phyloP scores from a whole-genome alignment of 2,329 filamentous ascomycete species.

The Pseudonectria buxi region DNA sequence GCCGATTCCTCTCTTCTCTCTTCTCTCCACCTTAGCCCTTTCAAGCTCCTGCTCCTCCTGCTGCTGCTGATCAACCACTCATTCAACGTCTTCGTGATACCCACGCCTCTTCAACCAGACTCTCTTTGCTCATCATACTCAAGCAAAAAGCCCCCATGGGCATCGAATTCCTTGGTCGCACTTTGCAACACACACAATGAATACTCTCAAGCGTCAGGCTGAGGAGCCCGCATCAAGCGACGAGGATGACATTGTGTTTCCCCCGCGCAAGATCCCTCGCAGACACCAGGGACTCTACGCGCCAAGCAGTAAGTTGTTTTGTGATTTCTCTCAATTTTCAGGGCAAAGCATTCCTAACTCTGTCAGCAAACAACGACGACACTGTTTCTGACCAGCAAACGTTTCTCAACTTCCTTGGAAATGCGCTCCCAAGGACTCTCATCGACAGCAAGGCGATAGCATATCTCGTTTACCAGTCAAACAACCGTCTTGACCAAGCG shows the following conservation, averaged over 20 bases:
- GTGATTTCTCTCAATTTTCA: background rate
- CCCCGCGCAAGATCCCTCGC: background rate
- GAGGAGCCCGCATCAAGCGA: background rate
- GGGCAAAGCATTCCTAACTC: background rate
- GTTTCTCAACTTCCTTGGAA: slow-evolving; percentile 10
- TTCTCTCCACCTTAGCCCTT: too few relatives aligned
- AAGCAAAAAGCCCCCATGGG: too few relatives aligned
- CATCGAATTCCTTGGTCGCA: background rate
- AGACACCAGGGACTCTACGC: background rate
- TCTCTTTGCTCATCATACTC: too few relatives aligned
- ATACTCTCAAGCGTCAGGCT: background rate
- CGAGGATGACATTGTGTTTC: background rate
- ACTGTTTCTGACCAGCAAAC: background rate
- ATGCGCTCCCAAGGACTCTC: slow-evolving; percentile 14
- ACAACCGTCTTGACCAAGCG: slow-evolving; percentile 18
- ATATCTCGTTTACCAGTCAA: slow-evolving; percentile 16
- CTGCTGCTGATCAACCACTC: too few relatives aligned
- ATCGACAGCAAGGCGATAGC: slow-evolving; percentile 14
- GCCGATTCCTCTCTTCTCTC: too few relatives aligned
- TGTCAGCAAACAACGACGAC: background rate
- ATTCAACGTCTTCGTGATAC: too few relatives aligned
- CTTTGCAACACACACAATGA: background rate
- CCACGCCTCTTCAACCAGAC: too few relatives aligned
- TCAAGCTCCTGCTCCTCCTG: too few relatives aligned
- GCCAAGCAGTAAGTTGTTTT: background rate